phyloP scores from a whole-genome alignment of 1,284 basidiomycete species.

The Heterobasidion annosum region DNA sequence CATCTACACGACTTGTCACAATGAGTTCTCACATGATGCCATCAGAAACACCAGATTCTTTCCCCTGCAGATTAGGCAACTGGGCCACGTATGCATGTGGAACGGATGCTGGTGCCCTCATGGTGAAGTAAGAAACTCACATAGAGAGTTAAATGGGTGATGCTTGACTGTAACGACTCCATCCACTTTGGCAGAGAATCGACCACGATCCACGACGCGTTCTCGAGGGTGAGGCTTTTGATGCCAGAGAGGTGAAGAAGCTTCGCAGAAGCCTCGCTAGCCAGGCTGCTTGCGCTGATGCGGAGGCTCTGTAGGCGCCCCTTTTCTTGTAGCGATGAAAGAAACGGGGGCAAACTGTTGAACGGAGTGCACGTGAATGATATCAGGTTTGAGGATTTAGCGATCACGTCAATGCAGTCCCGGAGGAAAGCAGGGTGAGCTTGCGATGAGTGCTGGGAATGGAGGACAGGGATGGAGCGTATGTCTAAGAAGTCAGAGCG shows the following conservation, averaged over 20 bases:
- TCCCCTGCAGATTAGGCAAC: not conserved
- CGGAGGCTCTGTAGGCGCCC: constrained; percentile 36
- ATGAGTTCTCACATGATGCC: constrained; percentile 2
- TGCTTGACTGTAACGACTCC: constrained; percentile 24
- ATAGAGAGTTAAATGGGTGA: constrained; percentile 45
- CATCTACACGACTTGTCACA: constrained; percentile 34
- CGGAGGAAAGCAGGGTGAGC: constrained; percentile 39
- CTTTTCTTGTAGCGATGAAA: constrained; percentile 36
- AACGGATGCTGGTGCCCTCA: not conserved
- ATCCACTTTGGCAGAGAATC: constrained; percentile 51
- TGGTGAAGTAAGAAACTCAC: constrained; percentile 28
- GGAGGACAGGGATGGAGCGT: constrained; percentile 29
- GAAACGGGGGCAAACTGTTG: constrained; percentile 36
- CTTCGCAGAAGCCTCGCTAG: constrained; percentile 34
- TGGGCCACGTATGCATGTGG: not conserved
- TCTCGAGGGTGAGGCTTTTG: constrained; percentile 41
- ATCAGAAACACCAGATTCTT: not conserved
- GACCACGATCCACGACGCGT: constrained; percentile 50
- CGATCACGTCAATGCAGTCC: constrained; percentile 39
- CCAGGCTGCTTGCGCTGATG: constrained; percentile 35
- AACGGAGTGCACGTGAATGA: constrained; percentile 43
- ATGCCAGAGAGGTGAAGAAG: constrained; percentile 34
- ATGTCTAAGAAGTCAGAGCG: constrained; percentile 32
- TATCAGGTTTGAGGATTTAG: constrained; percentile 38
- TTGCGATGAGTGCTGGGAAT: constrained; percentile 12